Percentiles rank a stretch among this genome's conserved stretches.
phyloP scores from a whole-genome alignment of 345 rosid species.

The Eucalyptus globulus region DNA sequence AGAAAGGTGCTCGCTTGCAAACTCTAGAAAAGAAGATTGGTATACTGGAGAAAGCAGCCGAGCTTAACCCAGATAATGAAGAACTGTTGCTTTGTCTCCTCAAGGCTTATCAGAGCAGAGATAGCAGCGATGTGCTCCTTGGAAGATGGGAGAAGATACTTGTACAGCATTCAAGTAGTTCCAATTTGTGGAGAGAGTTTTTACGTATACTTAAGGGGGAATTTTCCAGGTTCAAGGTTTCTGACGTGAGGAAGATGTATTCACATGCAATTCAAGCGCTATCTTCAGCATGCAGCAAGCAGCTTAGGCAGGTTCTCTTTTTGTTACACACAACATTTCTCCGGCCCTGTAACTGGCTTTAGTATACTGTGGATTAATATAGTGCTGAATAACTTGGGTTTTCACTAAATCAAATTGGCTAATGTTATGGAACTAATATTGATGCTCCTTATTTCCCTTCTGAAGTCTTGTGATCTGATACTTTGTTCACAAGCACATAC shows the following conservation, averaged over 20 bases:
- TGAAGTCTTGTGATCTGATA: neutral
- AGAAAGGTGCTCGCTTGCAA: conserved; percentile 83
- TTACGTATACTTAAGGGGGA: conserved; percentile 67
- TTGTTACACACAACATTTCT: neutral
- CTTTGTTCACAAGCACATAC: neutral
- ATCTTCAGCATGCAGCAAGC: conserved; percentile 69
- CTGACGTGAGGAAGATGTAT: conserved; percentile 81
- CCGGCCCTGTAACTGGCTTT: neutral
- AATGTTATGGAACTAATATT: neutral
- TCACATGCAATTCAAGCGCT: conserved; percentile 86
- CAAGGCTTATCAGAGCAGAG: conserved; percentile 77
- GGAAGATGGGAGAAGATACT: conserved; percentile 84
- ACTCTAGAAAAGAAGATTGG: conserved; percentile 91
- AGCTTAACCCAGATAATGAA: conserved; percentile 85
- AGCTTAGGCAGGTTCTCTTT: conserved; percentile 91
- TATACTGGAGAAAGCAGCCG: conserved; percentile 83
- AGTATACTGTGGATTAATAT: neutral
- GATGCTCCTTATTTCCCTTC: neutral
- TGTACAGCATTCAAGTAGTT: conserved; percentile 58
- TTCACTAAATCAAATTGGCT: neutral
- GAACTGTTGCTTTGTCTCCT: conserved; percentile 66
- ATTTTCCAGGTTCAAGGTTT: conserved; percentile 90
- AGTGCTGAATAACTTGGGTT: neutral
- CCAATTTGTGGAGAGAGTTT: conserved; percentile 83
- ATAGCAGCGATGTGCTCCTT: conserved; percentile 57